Base-by-base conservation (phyloP, 163 green algal genomes). In the Picocystis sp. region DNA sequence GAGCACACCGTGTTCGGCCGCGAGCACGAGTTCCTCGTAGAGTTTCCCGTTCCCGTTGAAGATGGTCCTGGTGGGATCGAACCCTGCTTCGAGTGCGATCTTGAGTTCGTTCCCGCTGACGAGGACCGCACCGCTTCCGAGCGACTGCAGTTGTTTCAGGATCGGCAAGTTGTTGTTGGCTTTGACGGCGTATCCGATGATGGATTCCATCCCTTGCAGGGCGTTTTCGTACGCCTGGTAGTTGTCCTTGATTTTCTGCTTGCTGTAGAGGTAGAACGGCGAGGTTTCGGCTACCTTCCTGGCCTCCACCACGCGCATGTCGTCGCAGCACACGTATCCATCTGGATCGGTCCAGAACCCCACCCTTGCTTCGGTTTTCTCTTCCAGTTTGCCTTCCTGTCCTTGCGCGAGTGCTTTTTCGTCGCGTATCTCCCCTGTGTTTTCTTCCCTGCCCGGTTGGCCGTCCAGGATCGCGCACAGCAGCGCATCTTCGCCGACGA, bases 11-110 rank as follows among this genome's bases (percentile, higher is more conserved):
- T 82, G 58, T 53, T 83, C 21, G 45, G 80, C 87, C 3, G 86
- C 88, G 42, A 92, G 65, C 70, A 87, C 75, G 47, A 97, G 78
- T 73, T 97, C 88, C 53, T 66, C 69, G 9, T 81, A 82, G 64
- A 92, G 73, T 80, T 96, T 97, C 60, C 88, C 88, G 61, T 96
- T 95, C 60, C 87, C 88, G 62, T 97, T 97, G 57, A 96, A 83
- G 22, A 97, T 81, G 24, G 77, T 92, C 55, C 86, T 86, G 21
- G 61, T 92, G 49, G 81, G 77, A 64, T 94, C 86, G 63, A 95
- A 96, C 55, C 82, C 75, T 12, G 57, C 55, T 15, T 53, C 17
- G 38, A 81, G 66, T 6, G 84, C 83, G n/a, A 87, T 57, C 52
- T 78, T 65, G 1, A 94, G 75, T 71, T 94, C 84, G 43, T 92